Evolutionary conservation across 441 rosid species (phyloP).

Genomic region (Erodium chrysanthum): DNA sequence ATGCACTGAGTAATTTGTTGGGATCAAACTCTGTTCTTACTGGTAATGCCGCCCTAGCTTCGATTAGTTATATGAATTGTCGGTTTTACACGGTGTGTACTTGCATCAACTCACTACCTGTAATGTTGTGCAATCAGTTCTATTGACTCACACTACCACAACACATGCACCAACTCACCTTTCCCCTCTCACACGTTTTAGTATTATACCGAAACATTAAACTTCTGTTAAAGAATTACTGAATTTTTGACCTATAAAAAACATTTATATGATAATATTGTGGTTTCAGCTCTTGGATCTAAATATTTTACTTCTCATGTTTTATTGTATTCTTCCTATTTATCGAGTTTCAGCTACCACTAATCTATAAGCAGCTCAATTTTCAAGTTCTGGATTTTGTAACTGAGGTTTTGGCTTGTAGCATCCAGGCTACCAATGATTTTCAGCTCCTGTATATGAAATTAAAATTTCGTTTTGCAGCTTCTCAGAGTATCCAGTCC

Average conservation of each 20-base stretch:
- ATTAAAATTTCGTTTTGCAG: neutral
- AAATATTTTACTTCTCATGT: neutral
- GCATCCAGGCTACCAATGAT: neutral
- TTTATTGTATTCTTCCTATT: neutral
- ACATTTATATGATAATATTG: neutral
- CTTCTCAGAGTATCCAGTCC: conserved; percentile 16
- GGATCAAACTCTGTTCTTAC: conserved; percentile 14
- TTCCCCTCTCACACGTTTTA: neutral
- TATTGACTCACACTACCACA: neutral
- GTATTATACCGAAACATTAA: neutral
- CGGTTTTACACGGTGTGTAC: neutral
- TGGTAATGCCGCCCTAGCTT: conserved; percentile 9
- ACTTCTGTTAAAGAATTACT: too few species aligned
- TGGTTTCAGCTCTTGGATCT: neutral
- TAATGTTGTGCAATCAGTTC: neutral
- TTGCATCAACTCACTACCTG: neutral
- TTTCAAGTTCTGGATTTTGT: neutral
- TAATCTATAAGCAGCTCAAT: neutral
- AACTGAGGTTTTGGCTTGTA: neutral
- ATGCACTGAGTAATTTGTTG: conserved; percentile 10
- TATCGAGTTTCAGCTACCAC: neutral
- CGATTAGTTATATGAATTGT: neutral
- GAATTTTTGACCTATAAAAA: neutral
- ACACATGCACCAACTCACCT: neutral
- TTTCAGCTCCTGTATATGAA: neutral